Conservation (phyloP, 352 stramenopile species). For the Plasmopara viticola region DNA sequence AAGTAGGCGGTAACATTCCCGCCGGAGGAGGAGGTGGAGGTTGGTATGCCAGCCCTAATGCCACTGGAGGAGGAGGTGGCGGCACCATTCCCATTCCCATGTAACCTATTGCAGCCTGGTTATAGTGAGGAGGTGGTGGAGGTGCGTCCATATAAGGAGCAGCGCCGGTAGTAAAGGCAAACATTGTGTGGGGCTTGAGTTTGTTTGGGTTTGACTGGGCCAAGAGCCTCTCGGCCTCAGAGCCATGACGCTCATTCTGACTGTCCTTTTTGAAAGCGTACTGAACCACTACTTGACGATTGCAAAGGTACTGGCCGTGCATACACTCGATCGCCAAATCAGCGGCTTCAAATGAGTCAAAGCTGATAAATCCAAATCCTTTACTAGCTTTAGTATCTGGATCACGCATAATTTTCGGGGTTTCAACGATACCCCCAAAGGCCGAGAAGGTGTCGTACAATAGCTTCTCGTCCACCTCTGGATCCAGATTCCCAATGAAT, state of each 20-base stretch:
- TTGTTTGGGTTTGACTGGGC: slow-evolving; percentile 81
- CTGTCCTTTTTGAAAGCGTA: slow-evolving; percentile 99
- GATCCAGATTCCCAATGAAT: slow-evolving; percentile 96
- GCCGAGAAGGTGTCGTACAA: slow-evolving; percentile 99
- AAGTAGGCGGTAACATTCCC: slow-evolving; percentile 31
- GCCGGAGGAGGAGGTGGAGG: slow-evolving; percentile 24
- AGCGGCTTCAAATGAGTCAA: slow-evolving; percentile 95
- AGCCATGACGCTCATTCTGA: slow-evolving; percentile 89
- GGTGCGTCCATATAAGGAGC: slow-evolving; percentile 21
- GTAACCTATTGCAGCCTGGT: slow-evolving; percentile 22
- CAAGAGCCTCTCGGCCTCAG: slow-evolving; percentile 81
- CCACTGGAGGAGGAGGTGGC: slow-evolving; percentile 22
- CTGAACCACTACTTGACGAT: slow-evolving; percentile 96
- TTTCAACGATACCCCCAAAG: slow-evolving; percentile 96
- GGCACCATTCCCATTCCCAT: slow-evolving; percentile 37
- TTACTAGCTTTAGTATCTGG: slow-evolving; percentile 88
- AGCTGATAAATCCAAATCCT: slow-evolving; percentile 97
- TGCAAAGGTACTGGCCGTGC: slow-evolving; percentile 97
- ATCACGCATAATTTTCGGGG: slow-evolving; percentile 94
- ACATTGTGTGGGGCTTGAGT: slow-evolving; percentile 73
- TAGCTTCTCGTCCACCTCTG: slow-evolving; percentile 98
- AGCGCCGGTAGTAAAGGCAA: slow-evolving; percentile 35
- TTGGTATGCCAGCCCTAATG: slow-evolving; percentile 37
- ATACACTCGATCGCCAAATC: slow-evolving; percentile 99
- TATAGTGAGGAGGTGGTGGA: slow-evolving; percentile 24